These are phyloP conservation scores for Fusarium equiseti DNA, from an alignment of 2,329 filamentous ascomycete genomes.

Conservation along the genomic window DNA sequence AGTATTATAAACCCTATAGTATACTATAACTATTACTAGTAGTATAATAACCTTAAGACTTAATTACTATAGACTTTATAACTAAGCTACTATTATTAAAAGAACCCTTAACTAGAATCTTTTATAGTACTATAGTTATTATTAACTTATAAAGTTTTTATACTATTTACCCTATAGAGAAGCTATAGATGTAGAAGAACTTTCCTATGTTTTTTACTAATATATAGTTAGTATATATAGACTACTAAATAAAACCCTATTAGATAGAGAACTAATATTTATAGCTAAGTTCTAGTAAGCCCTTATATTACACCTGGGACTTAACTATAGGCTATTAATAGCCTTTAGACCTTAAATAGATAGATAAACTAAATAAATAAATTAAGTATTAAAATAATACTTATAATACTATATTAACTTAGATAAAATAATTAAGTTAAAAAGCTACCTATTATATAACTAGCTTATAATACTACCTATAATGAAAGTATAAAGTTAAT, in stretches of 20 bases:
- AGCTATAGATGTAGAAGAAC: background rate
- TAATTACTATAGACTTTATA: slow-evolving; percentile 28
- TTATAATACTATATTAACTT: background rate
- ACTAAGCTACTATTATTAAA: no score
- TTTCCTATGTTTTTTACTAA: no score
- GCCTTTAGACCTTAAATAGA: no score
- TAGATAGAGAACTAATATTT: no score
- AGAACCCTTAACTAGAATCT: background rate
- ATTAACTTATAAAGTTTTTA: background rate
- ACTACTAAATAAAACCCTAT: no score
- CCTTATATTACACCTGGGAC: no score
- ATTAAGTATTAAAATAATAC: background rate
- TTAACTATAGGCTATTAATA: no score
- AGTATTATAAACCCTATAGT: slow-evolving; percentile 15
- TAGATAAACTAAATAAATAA: no score
- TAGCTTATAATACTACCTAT: no score
- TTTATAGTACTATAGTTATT: background rate
- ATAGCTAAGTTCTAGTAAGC: no score
- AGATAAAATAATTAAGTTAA: background rate
- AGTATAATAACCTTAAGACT: slow-evolving; percentile 14
- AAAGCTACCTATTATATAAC: background rate
- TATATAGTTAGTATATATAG: no score
- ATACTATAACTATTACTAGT: background rate
- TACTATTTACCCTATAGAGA: background rate
- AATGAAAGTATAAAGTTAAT: no score